Conservation (phyloP, 768 basidiomycete genomes). For the Daedaleopsis sinensis region DNA sequence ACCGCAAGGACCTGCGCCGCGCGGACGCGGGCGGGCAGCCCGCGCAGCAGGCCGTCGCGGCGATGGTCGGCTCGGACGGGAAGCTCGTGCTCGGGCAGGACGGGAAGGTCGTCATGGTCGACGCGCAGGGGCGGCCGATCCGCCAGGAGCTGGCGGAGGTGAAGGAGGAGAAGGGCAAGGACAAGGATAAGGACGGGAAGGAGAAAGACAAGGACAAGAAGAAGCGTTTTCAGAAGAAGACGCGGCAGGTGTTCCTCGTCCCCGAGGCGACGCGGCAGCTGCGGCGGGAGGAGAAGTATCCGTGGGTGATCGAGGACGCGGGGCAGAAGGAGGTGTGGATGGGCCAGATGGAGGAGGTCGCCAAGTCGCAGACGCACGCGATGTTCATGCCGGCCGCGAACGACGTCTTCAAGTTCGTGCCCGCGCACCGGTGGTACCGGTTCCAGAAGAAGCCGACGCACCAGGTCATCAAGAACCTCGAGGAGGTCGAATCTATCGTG, state of each 20-base stretch:
- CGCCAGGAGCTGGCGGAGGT: conserved; percentile 34
- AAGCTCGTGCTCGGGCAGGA: conserved; percentile 81
- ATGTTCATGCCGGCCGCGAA: conserved; percentile 85
- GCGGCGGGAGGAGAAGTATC: conserved; percentile 83
- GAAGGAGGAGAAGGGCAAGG: conserved; percentile 36
- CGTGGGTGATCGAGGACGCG: conserved; percentile 90
- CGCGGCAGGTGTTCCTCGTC: conserved; percentile 77
- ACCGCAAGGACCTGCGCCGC: conserved; percentile 78
- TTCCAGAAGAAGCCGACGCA: conserved; percentile 86
- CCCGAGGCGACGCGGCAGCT: conserved; percentile 78
- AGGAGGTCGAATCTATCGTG: conserved; percentile 70
- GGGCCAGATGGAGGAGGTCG: conserved; percentile 79
- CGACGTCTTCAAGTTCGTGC: conserved; percentile 86
- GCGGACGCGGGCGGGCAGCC: conserved; percentile 41
- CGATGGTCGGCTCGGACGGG: conserved; percentile 83
- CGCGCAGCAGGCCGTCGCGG: conserved; percentile 57
- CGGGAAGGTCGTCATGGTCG: conserved; percentile 80
- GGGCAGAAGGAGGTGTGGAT: conserved; percentile 75
- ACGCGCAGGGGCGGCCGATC: conserved; percentile 75
- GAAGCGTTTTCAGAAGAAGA: conserved; percentile 84
- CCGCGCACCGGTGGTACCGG: conserved; percentile 89
- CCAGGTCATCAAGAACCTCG: conserved; percentile 68
- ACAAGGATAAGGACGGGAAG: conserved; percentile 12
- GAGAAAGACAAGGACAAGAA: conserved; percentile 41
- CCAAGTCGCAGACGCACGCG: conserved; percentile 70